Percentiles rank a stretch among this genome's conserved stretches.
Conservation (phyloP, 1,139 yeast species). For the Scheffersomyces stambukii region DNA sequence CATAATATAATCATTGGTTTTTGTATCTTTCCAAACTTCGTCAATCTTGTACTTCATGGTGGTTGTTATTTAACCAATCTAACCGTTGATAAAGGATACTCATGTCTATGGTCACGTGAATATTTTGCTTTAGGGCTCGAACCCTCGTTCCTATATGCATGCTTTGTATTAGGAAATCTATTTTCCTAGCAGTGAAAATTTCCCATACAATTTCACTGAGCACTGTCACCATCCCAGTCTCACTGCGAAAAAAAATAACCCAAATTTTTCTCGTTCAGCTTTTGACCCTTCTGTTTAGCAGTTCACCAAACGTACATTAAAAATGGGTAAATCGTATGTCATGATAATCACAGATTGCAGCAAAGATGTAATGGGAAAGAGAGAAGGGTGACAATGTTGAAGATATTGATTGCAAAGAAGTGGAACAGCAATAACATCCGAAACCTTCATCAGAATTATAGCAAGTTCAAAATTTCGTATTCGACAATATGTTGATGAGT, state of each 20-base stretch:
- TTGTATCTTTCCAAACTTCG: conserved; percentile 2
- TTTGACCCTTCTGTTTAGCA: conserved; percentile 2
- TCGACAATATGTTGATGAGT: no score
- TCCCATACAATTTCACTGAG: no score
- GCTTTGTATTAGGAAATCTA: no score
- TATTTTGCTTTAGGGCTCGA: no score
- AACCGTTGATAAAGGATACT: no score
- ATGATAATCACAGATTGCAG: background rate
- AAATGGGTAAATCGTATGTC: conserved; percentile 80
- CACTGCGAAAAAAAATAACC: conserved; percentile 3
- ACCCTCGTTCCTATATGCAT: no score
- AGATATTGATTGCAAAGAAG: conserved; percentile 1
- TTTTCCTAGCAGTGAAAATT: no score
- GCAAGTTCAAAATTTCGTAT: background rate
- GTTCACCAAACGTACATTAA: conserved; percentile 17
- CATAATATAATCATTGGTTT: background rate
- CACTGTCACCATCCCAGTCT: no score
- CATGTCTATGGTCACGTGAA: no score
- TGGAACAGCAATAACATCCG: no score
- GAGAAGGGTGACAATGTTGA: background rate
- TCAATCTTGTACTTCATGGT: no score
- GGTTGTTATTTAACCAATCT: no score
- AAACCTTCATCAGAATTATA: background rate
- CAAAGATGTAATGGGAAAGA: conserved; percentile 1
- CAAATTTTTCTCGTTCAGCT: conserved; percentile 7